Evolutionary conservation across 306 rosid species (phyloP), one percentile per base, ranked within the genome.

Genomic region (Cicer yamashitae): DNA sequence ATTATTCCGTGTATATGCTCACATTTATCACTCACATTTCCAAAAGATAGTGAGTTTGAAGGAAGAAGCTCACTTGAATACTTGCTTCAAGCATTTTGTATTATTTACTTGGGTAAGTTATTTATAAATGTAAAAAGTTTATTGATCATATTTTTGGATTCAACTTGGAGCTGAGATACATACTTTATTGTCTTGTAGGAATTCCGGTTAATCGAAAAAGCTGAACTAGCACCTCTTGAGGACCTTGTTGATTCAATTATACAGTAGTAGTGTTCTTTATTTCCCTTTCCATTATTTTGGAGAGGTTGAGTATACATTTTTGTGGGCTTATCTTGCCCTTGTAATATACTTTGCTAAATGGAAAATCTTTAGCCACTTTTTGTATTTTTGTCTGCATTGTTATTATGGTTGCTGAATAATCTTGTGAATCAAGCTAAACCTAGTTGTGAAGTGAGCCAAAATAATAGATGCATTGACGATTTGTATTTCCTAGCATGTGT

Each of bases 11-110:
- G 96, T 93, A 10, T 93, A 93, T 75, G 98, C 98, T 14, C 98
- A 93, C 68, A 87, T 93, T 43, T 90, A 93, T 74, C 96, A 90
- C 74, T 84, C 94, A 17, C 98, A 93, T 81, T 93, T 93, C 70
- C 91, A 83, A 75, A 90, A 89, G 87, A 93, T 93, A 41, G 87
- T 90, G 71, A 87, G 91, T 80, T 83, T 93, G 87, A 93, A 90
- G 85, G 98, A 93, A 83, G 94, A 93, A 83, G 98, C 98, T 74
- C 98, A 93, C 76, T 87, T 93, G 46, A 93, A 93, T 59, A 93
- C 98, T 61, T 93, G 96, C 92, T 90, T 93, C 83, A 93, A 93
- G 87, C 98, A 93, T 78, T 93, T 93, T 80, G 90, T 93, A 77
- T 87, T 93, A 53, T 93, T 90, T 77, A 90, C 92, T 7, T 90